A percentile compares a stretch with the other conserved stretches of the same genome.
Conservation (phyloP, 164 flowering plant species). For the Paratinospora sagittata region DNA sequence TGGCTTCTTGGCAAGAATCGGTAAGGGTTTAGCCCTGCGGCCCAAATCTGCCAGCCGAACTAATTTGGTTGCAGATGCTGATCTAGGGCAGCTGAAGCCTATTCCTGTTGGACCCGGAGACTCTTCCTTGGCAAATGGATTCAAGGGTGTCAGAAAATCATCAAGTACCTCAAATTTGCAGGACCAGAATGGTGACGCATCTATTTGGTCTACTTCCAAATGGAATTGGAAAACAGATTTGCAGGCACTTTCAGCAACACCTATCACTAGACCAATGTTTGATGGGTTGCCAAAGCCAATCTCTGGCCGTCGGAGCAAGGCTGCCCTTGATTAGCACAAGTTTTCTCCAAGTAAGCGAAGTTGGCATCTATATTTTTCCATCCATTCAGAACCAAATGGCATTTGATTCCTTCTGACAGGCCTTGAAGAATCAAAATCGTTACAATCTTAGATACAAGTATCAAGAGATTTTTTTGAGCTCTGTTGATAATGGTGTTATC, state of each 20-base stretch:
- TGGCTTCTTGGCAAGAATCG: neutral
- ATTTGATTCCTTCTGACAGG: neutral
- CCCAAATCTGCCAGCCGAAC: constrained; percentile 3
- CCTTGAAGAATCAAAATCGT: neutral
- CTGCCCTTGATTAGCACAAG: neutral
- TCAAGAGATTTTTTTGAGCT: neutral
- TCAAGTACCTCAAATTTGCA: constrained; percentile 1
- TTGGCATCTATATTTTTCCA: neutral
- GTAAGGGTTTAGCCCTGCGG: neutral
- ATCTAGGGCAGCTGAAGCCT: neutral
- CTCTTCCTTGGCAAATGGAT: neutral
- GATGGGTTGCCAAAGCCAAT: constrained; percentile 3
- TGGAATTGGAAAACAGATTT: constrained; percentile 2
- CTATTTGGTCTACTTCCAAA: neutral
- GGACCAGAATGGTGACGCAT: neutral
- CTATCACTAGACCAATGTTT: neutral
- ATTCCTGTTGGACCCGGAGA: neutral
- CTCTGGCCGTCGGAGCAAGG: constrained; percentile 1
- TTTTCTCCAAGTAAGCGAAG: neutral
- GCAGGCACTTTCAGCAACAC: neutral
- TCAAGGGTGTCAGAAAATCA: constrained; percentile 2
- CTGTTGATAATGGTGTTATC: too few species aligned
- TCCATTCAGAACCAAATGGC: neutral
- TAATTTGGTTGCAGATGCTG: neutral
- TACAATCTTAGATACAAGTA: neutral